A percentile compares a stretch with the other conserved stretches of the same genome.
Evolutionary conservation across 106 monocot genomes (phyloP).

Genomic region (Platanthera zijinensis): DNA sequence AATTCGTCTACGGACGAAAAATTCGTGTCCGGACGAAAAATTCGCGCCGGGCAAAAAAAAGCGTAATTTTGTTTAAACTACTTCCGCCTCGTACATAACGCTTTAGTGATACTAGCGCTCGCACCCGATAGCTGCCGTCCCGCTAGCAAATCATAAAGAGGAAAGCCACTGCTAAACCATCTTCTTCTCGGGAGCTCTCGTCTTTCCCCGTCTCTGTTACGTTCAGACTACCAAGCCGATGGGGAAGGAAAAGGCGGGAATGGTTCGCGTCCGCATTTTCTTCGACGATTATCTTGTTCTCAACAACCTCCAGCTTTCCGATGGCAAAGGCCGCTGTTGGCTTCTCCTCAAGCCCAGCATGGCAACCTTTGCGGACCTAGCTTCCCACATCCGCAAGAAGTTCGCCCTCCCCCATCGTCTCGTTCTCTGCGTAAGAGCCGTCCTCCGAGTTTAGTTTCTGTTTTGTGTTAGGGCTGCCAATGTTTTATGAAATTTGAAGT

Average conservation of each 20-base stretch:
- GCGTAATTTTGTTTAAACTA: too few relatives aligned
- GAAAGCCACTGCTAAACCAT: too few relatives aligned
- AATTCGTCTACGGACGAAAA: too few relatives aligned
- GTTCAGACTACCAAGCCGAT: neutral
- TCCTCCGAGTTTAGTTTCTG: neutral
- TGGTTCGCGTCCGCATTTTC: neutral
- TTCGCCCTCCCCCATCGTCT: neutral
- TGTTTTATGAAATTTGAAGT: neutral
- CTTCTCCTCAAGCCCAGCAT: conserved; percentile 6
- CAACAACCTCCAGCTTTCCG: conserved; percentile 3
- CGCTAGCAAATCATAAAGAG: too few relatives aligned
- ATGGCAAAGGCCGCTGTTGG: conserved; percentile 5
- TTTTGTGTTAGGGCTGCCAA: neutral
- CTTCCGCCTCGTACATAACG: too few relatives aligned
- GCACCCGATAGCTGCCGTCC: too few relatives aligned
- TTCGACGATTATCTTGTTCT: neutral
- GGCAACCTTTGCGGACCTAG: neutral
- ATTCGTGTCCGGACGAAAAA: too few relatives aligned
- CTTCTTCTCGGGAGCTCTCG: neutral
- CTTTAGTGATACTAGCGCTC: too few relatives aligned
- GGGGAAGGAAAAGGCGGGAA: neutral
- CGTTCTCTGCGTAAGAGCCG: neutral
- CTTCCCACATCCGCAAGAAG: conserved; percentile 1
- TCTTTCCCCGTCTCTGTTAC: neutral
- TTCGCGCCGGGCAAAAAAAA: too few relatives aligned